These are phyloP conservation scores for Aspergillus aculeatinus DNA, from an alignment of 2,329 filamentous ascomycete species.

Conservation along the genomic window DNA sequence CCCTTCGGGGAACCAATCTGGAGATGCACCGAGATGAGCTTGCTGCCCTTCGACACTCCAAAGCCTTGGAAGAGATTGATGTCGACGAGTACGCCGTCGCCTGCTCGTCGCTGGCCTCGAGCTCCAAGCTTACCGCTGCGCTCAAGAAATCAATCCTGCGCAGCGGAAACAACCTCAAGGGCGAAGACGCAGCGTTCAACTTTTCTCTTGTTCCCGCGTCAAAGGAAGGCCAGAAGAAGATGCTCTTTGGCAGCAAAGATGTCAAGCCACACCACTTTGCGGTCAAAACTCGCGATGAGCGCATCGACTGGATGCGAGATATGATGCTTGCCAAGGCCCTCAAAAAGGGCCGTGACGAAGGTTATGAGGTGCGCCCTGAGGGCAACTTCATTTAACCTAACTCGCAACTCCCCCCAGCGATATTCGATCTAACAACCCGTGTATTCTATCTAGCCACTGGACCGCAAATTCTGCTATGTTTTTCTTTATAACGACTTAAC, in stretches of 20 bases:
- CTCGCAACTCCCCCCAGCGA: too few species aligned
- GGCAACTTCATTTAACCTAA: conserved; percentile 45
- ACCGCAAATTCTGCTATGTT: too few species aligned
- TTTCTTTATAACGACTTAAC: too few species aligned
- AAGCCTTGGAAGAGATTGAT: conserved; percentile 78
- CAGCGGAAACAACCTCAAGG: conserved; percentile 30
- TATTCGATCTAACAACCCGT: too few species aligned
- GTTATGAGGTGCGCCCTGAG: conserved; percentile 63
- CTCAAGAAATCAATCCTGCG: conserved; percentile 64
- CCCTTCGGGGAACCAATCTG: conserved; percentile 71
- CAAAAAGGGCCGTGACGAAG: conserved; percentile 31
- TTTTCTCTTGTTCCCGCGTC: conserved; percentile 44
- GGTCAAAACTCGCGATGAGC: conserved; percentile 79
- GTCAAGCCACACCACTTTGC: conserved; percentile 93
- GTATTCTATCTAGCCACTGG: too few species aligned
- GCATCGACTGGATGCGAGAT: conserved; percentile 78
- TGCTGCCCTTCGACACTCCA: conserved; percentile 20
- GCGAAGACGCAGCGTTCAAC: conserved; percentile 36
- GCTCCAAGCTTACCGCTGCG: conserved; percentile 79
- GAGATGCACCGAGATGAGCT: conserved; percentile 30
- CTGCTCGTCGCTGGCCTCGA: conserved; percentile 73
- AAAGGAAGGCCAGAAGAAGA: conserved; percentile 39
- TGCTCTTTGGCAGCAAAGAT: conserved; percentile 45
- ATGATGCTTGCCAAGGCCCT: conserved; percentile 47
- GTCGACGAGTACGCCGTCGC: conserved; percentile 42